These are phyloP conservation scores for Hanseniaspora jakobsenii DNA, from an alignment of 805 yeast species.

Conservation along the genomic window DNA sequence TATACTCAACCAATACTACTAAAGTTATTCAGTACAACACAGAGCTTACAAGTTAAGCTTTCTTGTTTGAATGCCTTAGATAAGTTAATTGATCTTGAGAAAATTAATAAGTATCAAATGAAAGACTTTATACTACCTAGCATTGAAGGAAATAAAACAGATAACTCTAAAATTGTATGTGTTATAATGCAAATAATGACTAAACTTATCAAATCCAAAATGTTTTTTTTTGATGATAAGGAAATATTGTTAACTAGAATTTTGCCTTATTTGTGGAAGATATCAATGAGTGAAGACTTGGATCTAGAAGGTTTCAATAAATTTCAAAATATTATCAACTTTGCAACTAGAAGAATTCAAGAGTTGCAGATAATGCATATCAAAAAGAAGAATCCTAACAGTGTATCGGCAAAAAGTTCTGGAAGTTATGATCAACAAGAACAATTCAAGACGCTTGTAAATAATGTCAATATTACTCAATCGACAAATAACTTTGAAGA, in stretches of 20 bases:
- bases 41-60: constrained; percentile 66
- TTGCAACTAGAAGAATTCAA: constrained; percentile 36
- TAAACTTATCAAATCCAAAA: constrained; percentile 30
- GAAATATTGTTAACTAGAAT: constrained; percentile 39
- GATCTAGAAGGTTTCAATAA: constrained; percentile 32
- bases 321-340: constrained; percentile 32
- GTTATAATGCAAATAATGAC: constrained; percentile 30
- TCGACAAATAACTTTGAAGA: constrained; percentile 20
- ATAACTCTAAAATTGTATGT: constrained; percentile 54
- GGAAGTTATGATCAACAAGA: too few relatives aligned
- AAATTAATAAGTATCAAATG: constrained; percentile 59
- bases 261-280: constrained; percentile 41
- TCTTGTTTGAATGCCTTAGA: constrained; percentile 47
- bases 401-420: too few relatives aligned
- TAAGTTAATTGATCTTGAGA: constrained; percentile 42
- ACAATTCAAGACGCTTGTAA: constrained; percentile 18
- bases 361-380: constrained; percentile 27
- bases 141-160: constrained; percentile 58
- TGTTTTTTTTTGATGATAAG: constrained; percentile 37
- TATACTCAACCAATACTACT: constrained; percentile 61
- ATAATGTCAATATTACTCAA: constrained; percentile 16
- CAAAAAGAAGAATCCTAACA: constrained; percentile 23
- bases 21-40: constrained; percentile 68
- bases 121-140: constrained; percentile 74
- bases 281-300: constrained; percentile 37